These are phyloP conservation scores for Bryoglossum gracile DNA, from an alignment of 495 filamentous ascomycete genomes.

Conservation along the genomic window DNA sequence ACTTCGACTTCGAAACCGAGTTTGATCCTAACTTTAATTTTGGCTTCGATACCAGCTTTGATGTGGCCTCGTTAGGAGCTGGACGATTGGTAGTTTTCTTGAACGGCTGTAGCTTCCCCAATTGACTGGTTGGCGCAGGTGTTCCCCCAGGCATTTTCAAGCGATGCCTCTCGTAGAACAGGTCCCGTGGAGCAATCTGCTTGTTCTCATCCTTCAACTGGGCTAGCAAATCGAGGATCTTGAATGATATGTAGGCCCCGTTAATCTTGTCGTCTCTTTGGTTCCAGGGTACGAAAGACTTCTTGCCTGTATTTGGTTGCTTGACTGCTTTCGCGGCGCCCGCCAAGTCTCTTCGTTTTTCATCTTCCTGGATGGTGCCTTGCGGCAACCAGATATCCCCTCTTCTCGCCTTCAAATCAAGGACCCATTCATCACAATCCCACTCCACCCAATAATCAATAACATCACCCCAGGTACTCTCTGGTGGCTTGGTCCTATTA, in stretches of 20 bases:
- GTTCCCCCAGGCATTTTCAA: too few relatives aligned
- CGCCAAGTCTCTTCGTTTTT: slow-evolving; percentile 7
- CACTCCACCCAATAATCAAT: slow-evolving; percentile 64
- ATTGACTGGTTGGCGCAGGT: too few relatives aligned
- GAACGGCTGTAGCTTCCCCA: slow-evolving; percentile 6
- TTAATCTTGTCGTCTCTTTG: slow-evolving; percentile 20
- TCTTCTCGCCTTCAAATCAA: slow-evolving; percentile 47
- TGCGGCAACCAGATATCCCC: slow-evolving; percentile 46
- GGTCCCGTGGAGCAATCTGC: too few relatives aligned
- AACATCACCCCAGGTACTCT: slow-evolving; percentile 59
- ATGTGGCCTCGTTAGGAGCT: background rate
- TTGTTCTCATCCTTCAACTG: slow-evolving; percentile 8
- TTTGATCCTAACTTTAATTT: background rate
- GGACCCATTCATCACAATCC: slow-evolving; percentile 67
- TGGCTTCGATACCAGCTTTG: background rate
- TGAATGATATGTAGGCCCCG: slow-evolving; percentile 22
- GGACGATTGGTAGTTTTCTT: slow-evolving; percentile 6
- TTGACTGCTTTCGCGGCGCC: slow-evolving; percentile 1
- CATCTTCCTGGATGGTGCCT: slow-evolving; percentile 10
- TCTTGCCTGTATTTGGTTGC: slow-evolving; percentile 1
- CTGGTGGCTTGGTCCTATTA: slow-evolving; percentile 59
- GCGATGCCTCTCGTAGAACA: too few relatives aligned
- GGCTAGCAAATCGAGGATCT: slow-evolving; percentile 21
- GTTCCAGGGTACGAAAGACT: slow-evolving; percentile 5
- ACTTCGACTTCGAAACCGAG: background rate